phyloP scores from a whole-genome alignment of 2,329 filamentous ascomycete species.

The Penicillium expansum region DNA sequence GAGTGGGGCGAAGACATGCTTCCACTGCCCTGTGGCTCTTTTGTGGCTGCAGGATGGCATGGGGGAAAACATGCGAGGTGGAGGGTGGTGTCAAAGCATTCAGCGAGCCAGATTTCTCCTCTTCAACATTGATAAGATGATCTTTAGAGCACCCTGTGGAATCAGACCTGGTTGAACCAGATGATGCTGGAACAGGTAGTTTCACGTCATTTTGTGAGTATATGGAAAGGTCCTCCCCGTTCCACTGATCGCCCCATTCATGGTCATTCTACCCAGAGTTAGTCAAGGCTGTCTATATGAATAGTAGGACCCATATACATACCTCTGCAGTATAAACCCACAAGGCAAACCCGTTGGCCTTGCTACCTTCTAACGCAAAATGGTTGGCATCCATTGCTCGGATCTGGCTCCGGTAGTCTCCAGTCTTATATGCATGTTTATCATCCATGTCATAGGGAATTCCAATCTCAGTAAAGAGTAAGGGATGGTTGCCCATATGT shows the following conservation, averaged over 20 bases:
- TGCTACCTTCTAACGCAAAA: conserved; percentile 81
- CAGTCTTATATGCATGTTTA: conserved; percentile 90
- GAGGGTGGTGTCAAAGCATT: conserved; percentile 55
- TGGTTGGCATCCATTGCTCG: conserved; percentile 95
- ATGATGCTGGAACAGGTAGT: conserved; percentile 42
- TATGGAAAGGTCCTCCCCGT: conserved; percentile 93
- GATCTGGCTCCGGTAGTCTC: conserved; percentile 89
- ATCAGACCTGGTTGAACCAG: neutral
- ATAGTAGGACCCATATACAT: conserved; percentile 16
- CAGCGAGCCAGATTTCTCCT: no score
- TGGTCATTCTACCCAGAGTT: conserved; percentile 67
- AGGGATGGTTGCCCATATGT: conserved; percentile 82
- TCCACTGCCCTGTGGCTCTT: conserved; percentile 85
- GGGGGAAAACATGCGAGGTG: conserved; percentile 56
- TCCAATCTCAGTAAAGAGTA: conserved; percentile 89
- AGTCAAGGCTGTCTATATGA: neutral
- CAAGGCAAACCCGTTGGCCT: conserved; percentile 79
- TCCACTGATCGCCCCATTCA: conserved; percentile 89
- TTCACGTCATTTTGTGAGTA: conserved; percentile 76
- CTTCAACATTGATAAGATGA: neutral
- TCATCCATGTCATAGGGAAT: conserved; percentile 99
- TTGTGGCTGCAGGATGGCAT: conserved; percentile 56
- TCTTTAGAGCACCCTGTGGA: neutral
- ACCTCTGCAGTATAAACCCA: conserved; percentile 81
- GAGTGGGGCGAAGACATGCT: conserved; percentile 83